Evolutionary conservation across 768 basidiomycete genomes (phyloP).

Genomic region (Hebeloma cylindrosporum): DNA sequence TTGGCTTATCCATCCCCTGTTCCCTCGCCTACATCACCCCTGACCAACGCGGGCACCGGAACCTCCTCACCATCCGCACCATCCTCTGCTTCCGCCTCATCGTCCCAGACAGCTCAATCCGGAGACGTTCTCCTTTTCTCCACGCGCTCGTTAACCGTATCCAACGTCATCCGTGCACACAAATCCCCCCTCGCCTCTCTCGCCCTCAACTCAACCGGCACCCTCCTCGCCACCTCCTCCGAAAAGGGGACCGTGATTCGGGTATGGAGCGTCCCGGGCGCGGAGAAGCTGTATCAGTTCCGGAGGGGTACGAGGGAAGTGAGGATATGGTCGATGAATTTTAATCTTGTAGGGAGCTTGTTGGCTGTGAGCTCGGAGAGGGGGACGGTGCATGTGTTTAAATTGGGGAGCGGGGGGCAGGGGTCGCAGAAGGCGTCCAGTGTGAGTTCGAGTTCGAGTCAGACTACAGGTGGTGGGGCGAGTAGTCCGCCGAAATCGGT

Average conservation of each 20-base stretch:
- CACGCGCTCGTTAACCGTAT: slow-evolving; percentile 85
- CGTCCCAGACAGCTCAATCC: slow-evolving; percentile 47
- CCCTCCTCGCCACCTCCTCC: slow-evolving; percentile 88
- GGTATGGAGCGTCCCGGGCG: slow-evolving; percentile 87
- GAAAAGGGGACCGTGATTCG: slow-evolving; percentile 98
- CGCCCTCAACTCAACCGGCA: slow-evolving; percentile 82
- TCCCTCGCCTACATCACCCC: slow-evolving; percentile 72
- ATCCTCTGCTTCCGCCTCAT: slow-evolving; percentile 33
- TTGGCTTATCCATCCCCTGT: slow-evolving; percentile 96
- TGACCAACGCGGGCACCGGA: slow-evolving; percentile 29
- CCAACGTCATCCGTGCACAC: slow-evolving; percentile 97
- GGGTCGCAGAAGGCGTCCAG: slow-evolving; percentile 7
- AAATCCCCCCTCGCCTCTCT: slow-evolving; percentile 90
- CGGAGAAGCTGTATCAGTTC: slow-evolving; percentile 96
- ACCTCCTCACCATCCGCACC: slow-evolving; percentile 25
- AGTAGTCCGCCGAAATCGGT: slow-evolving; percentile 66
- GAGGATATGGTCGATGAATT: slow-evolving; percentile 76
- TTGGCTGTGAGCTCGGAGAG: slow-evolving; percentile 89
- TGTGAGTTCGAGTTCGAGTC: slow-evolving; percentile 17
- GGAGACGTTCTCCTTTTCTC: slow-evolving; percentile 96
- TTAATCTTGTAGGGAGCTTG: slow-evolving; percentile 81
- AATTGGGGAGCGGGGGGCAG: slow-evolving; percentile 48
- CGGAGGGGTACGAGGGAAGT: slow-evolving; percentile 86
- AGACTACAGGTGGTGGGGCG: slow-evolving; percentile 26
- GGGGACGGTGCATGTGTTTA: slow-evolving; percentile 97